Percentiles rank a stretch among this genome's conserved stretches.
phyloP scores from a whole-genome alignment of 805 yeast genomes.

The Candida suzukii region DNA sequence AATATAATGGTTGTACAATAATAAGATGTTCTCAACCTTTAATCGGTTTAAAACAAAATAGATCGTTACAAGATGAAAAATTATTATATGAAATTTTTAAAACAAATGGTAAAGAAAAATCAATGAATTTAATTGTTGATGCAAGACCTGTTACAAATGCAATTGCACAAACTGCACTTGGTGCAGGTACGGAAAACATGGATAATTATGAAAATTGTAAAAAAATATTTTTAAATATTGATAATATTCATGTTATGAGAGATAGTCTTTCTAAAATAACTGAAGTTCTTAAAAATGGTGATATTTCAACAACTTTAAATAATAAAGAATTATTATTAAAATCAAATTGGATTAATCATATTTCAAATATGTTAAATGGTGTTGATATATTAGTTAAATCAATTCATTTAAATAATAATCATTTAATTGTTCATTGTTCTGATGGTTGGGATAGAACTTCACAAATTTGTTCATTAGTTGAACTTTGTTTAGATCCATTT shows the following conservation, averaged over 20 bases:
- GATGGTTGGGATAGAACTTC: conserved; percentile 99
- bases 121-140: conserved; percentile 68
- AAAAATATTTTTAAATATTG: conserved; percentile 81
- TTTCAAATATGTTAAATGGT: conserved; percentile 61
- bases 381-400: conserved; percentile 75
- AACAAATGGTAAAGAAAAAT: conserved; percentile 32
- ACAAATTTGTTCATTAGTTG: conserved; percentile 77
- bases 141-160: conserved; percentile 93
- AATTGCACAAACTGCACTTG: conserved; percentile 91
- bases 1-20: conserved; percentile 65
- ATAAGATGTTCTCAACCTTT: conserved; percentile 90
- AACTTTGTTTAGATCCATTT: conserved; percentile 84
- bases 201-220: conserved; percentile 71
- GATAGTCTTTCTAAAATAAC: conserved; percentile 66
- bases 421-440: conserved; percentile 85
- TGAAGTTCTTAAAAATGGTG: conserved; percentile 61
- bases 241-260: conserved; percentile 92
- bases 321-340: conserved; percentile 52
- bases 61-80: conserved; percentile 90
- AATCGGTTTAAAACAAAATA: conserved; percentile 79
- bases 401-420: conserved; percentile 76
- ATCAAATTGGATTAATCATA: conserved; percentile 74
- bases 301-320: conserved; percentile 38
- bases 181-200: conserved; percentile 96
- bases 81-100: conserved; percentile 67